These are phyloP conservation scores for Pichia californica DNA, from an alignment of 805 yeast genomes.

Conservation along the genomic window DNA sequence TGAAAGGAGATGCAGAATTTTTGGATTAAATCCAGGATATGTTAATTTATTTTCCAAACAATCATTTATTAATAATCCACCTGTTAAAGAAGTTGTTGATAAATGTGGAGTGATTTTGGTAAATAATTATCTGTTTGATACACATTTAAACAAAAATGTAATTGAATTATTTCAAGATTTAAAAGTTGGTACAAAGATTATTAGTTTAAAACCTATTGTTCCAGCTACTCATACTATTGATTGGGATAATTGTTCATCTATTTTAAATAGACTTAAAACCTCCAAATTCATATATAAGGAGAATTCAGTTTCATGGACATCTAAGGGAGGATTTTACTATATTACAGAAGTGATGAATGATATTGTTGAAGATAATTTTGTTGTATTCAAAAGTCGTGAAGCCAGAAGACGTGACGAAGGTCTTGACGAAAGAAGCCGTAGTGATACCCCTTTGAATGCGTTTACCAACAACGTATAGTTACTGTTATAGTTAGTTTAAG, in stretches of 20 bases:
- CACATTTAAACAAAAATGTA: slow-evolving; percentile 62
- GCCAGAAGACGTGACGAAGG: slow-evolving; percentile 16
- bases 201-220: slow-evolving; percentile 72
- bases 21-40: slow-evolving; percentile 57
- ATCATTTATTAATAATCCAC: slow-evolving; percentile 63
- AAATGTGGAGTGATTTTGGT: slow-evolving; percentile 68
- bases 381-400: slow-evolving; percentile 23
- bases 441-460: slow-evolving; percentile 26
- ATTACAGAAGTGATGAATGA: slow-evolving; percentile 55
- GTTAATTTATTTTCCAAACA: slow-evolving; percentile 55
- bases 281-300: slow-evolving; percentile 56
- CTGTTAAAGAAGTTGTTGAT: slow-evolving; percentile 47
- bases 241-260: slow-evolving; percentile 45
- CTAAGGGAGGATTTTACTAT: slow-evolving; percentile 72
- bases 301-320: slow-evolving; percentile 86
- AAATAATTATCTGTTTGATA: slow-evolving; percentile 80
- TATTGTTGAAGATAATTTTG: slow-evolving; percentile 29
- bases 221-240: slow-evolving; percentile 66
- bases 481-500: background rate
- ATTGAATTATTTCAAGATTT: slow-evolving; percentile 55
- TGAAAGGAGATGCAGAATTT: slow-evolving; percentile 46
- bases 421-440: slow-evolving; percentile 15
- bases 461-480: slow-evolving; percentile 28
- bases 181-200: slow-evolving; percentile 69
- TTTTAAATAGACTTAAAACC: slow-evolving; percentile 60